Evolutionary conservation across 495 filamentous ascomycete genomes (phyloP), one percentile per base, ranked within the genome.

Genomic region (Penicillium steckii): DNA sequence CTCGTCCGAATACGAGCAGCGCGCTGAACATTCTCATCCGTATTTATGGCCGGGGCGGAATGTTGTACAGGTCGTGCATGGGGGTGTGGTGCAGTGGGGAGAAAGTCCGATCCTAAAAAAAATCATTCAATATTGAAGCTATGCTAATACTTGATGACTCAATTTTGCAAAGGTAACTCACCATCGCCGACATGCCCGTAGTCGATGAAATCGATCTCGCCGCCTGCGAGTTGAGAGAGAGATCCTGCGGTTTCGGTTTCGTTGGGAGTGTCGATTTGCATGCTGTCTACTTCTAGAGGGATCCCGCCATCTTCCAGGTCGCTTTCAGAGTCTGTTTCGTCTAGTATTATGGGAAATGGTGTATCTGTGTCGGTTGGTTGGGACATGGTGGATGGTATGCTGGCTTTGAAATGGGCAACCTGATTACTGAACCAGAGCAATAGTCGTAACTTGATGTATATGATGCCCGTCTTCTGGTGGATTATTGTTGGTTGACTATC

Each of bases 231-330:
- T 22, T 47, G 55, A 3, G 41, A 27, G 4, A 40, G n/a, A 5
- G 38, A 41, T 17, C 38, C 22, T 55, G 22, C 29, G 19, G n/a
- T n/a, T n/a, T n/a, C n/a, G n/a, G n/a, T n/a, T n/a, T 22, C 17
- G 9, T 52, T 29, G 8, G 44, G 38, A 6, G 41, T 44, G 7
- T 60, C 60, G 46, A 60, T 23, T 22, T 61, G 47, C 55, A 62
- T 62, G 38, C 38, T 41, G 19, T 41, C 38, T 41, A 22, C 38
- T 41, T 23, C 38, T 41, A 41, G 19, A 4, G 38, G 3, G 38
- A 41, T 41, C 19, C 55, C 57, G 29, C 53, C 55, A 37, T 62
- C 55, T 22, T 56, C 49, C 7, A 43, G 48, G 26, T 65, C 61
- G 6, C 48, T 41, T 48, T 67, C 52, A n/a, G 46, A 55, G 52